phyloP scores from a whole-genome alignment of 257 asterid species.

The Echium plantagineum region DNA sequence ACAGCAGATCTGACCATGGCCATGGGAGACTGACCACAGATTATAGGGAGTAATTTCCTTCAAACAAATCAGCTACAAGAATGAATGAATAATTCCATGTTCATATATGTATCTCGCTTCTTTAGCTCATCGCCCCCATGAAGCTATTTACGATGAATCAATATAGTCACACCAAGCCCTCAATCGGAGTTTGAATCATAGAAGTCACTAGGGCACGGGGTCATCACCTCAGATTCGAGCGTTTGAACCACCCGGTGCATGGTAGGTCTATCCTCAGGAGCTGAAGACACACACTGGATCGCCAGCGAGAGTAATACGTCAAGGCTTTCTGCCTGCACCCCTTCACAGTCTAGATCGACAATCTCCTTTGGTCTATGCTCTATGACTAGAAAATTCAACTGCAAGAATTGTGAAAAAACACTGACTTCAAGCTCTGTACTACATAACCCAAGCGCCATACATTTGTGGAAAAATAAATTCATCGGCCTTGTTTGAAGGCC shows the following conservation, averaged over 20 bases:
- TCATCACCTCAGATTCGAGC: constrained; percentile 81
- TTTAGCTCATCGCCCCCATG: constrained; percentile 20
- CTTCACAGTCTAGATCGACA: constrained; percentile 70
- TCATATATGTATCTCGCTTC: constrained; percentile 20
- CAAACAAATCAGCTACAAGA: constrained; percentile 5
- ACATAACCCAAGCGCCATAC: not conserved
- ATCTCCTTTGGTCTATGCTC: constrained; percentile 78
- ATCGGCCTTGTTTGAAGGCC: too few relatives aligned
- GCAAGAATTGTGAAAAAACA: constrained; percentile 18
- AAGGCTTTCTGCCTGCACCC: constrained; percentile 62
- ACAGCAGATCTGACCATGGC: not conserved
- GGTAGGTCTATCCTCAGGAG: constrained; percentile 89
- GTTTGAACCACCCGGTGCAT: constrained; percentile 85
- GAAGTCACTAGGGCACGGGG: constrained; percentile 91
- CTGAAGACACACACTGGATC: constrained; percentile 71
- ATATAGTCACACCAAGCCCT: constrained; percentile 19
- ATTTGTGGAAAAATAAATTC: not conserved
- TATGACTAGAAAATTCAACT: constrained; percentile 61
- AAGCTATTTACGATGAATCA: constrained; percentile 8
- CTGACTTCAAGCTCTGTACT: not conserved
- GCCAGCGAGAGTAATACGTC: constrained; percentile 68
- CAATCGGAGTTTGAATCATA: constrained; percentile 76
- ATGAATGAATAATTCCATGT: constrained; percentile 6
- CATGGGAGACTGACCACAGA: not conserved
- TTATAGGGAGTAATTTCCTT: not conserved